Conservation (phyloP, 306 rosid species). For the Medicago ruthenica region DNA sequence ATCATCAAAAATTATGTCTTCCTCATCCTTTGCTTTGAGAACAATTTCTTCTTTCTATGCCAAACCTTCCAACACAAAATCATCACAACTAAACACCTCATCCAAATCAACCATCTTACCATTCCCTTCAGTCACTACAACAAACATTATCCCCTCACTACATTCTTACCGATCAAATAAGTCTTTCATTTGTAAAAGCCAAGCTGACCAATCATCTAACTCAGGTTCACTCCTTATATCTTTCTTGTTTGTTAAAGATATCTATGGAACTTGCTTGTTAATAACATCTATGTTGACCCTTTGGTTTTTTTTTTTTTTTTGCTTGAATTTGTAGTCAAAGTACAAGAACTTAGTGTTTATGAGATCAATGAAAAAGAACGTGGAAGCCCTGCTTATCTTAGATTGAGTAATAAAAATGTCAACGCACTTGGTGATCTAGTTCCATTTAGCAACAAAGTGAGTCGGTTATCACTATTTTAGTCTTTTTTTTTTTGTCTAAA, state of each 20-base stretch:
- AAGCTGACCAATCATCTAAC: constrained; percentile 39
- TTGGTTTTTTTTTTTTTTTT: constrained; percentile 29
- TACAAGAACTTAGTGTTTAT: constrained; percentile 65
- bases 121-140: background rate
- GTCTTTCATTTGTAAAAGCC: constrained; percentile 57
- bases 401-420: constrained; percentile 65
- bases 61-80: constrained; percentile 17
- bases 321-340: constrained; percentile 55
- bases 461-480: background rate
- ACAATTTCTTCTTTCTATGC: constrained; percentile 38
- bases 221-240: constrained; percentile 29
- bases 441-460: constrained; percentile 74
- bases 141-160: background rate
- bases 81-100: constrained; percentile 15
- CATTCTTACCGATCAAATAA: background rate
- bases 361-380: constrained; percentile 80
- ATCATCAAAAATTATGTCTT: constrained; percentile 47
- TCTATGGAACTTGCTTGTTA: background rate
- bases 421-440: constrained; percentile 78
- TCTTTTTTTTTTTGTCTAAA: no score
- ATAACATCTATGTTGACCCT: constrained; percentile 30
- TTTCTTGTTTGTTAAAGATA: background rate
- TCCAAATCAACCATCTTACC: background rate
- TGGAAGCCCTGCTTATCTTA: constrained; percentile 71
- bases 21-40: constrained; percentile 45